Percentiles rank a stretch among this genome's conserved stretches.
These are phyloP conservation scores for Coemansia sp. DNA, from an alignment of 192 early-diverging fungal species.

Conservation along the genomic window DNA sequence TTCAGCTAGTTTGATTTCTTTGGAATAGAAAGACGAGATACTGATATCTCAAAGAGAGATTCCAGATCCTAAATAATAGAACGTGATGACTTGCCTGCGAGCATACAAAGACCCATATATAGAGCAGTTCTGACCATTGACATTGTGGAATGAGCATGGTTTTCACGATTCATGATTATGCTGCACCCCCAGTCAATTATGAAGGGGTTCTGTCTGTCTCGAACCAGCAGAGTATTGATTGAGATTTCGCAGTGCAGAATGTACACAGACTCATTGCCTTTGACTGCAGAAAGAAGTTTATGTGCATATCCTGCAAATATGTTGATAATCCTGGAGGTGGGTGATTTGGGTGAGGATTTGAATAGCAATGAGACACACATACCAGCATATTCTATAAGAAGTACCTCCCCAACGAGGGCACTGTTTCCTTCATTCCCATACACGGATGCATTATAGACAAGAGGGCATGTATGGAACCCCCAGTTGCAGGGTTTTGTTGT, in stretches of 20 bases:
- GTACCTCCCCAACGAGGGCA: not conserved
- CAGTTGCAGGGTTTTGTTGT: not conserved
- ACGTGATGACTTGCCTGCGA: no score
- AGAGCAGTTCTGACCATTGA: not conserved
- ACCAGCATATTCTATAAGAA: slow-evolving; percentile 4
- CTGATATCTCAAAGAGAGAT: no score
- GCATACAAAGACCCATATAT: no score
- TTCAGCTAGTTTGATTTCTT: no score
- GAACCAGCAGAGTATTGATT: not conserved
- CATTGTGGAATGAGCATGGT: not conserved
- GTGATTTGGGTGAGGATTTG: no score
- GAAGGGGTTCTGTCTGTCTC: not conserved
- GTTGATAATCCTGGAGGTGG: not conserved
- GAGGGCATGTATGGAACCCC: slow-evolving; percentile 5
- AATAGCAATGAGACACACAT: not conserved
- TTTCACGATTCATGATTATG: not conserved
- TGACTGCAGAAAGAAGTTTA: not conserved
- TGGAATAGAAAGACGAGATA: no score
- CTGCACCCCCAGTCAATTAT: slow-evolving; percentile 8
- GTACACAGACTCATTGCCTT: not conserved
- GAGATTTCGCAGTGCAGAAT: slow-evolving; percentile 8
- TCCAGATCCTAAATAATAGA: no score
- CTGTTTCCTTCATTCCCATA: not conserved
- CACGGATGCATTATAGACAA: not conserved
- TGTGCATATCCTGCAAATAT: slow-evolving; percentile 11